Conservation (phyloP, 2,329 filamentous ascomycete genomes). For the Alternaria panax region DNA sequence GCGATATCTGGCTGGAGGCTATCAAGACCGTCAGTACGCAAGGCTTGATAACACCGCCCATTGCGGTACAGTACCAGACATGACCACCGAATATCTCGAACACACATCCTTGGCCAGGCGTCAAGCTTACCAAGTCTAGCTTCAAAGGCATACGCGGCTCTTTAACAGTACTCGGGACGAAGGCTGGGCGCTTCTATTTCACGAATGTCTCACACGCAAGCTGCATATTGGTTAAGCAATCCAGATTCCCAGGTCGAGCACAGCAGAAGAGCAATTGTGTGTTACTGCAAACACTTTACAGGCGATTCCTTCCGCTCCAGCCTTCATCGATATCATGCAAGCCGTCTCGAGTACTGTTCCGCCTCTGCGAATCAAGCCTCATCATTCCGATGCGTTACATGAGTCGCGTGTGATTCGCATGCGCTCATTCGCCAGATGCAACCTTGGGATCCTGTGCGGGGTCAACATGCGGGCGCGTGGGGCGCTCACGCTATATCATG, state of each 20-base stretch:
- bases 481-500: slow-evolving; percentile 17
- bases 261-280: neutral
- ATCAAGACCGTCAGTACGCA: slow-evolving; percentile 11
- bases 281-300: neutral
- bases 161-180: neutral
- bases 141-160: neutral
- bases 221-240: neutral
- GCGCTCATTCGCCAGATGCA: slow-evolving; percentile 10
- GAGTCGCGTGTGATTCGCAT: slow-evolving; percentile 1
- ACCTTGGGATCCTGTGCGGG: slow-evolving; percentile 9
- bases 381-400: neutral
- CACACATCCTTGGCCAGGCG: neutral
- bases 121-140: neutral
- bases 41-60: slow-evolving; percentile 21
- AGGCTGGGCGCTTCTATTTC: neutral
- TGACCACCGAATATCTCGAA: neutral
- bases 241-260: neutral
- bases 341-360: neutral
- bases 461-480: slow-evolving; percentile 28
- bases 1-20: slow-evolving; percentile 31
- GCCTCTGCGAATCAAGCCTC: neutral
- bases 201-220: neutral
- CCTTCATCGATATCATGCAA: neutral
- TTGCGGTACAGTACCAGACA: neutral
- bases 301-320: neutral